Evolutionary conservation across 345 rosid genomes (phyloP).

Genomic region (Microcos paniculata): DNA sequence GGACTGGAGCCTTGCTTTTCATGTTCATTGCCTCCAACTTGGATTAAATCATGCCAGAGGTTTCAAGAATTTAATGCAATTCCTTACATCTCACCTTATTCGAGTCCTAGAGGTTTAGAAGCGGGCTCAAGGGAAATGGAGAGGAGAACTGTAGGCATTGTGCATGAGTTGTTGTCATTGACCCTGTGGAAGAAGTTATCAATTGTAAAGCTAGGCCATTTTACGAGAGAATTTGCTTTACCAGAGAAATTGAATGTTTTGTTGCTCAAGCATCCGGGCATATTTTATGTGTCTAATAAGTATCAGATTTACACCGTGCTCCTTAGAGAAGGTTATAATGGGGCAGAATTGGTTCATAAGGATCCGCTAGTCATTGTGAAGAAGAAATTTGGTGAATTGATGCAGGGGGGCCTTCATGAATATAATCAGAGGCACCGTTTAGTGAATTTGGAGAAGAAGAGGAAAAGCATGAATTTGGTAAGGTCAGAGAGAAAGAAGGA

Average conservation of each 20-base stretch:
- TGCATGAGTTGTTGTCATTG: slow-evolving; percentile 76
- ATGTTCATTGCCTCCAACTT: slow-evolving; percentile 65
- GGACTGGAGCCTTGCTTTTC: slow-evolving; percentile 60
- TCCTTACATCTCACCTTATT: slow-evolving; percentile 78
- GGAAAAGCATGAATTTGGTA: slow-evolving; percentile 41
- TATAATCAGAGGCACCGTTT: slow-evolving; percentile 53
- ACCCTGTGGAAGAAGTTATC: slow-evolving; percentile 90
- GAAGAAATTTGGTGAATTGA: slow-evolving; percentile 83
- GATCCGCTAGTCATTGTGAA: slow-evolving; percentile 79
- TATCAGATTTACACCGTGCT: slow-evolving; percentile 86
- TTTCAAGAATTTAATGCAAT: slow-evolving; percentile 67
- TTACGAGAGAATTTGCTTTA: slow-evolving; percentile 72
- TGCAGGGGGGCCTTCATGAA: slow-evolving; percentile 89
- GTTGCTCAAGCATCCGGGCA: slow-evolving; percentile 77
- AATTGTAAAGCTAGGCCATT: slow-evolving; percentile 73
- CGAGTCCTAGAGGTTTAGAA: slow-evolving; percentile 32
- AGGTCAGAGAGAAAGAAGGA: slow-evolving; percentile 39
- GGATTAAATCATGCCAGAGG: slow-evolving; percentile 78
- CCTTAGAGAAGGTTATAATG: slow-evolving; percentile 75
- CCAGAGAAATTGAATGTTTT: slow-evolving; percentile 72
- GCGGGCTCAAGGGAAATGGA: slow-evolving; percentile 75
- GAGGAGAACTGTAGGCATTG: slow-evolving; percentile 68
- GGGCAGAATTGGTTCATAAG: slow-evolving; percentile 68
- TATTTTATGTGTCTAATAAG: slow-evolving; percentile 81
- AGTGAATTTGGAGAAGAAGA: slow-evolving; percentile 68